Conservation (phyloP, 163 green algal genomes). For the Smithsoniella earleae region DNA sequence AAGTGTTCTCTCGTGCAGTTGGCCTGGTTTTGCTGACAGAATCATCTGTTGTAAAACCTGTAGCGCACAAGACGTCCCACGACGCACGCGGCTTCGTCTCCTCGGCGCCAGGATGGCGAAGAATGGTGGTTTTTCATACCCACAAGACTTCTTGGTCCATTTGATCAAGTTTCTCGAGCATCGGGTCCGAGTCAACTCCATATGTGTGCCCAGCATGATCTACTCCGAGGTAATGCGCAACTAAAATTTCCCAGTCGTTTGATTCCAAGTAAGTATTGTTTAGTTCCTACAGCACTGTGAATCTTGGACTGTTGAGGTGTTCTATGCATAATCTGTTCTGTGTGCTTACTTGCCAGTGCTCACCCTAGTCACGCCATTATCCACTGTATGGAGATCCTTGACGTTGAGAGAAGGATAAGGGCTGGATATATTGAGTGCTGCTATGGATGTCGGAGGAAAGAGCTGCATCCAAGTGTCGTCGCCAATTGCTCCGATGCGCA, state of each 20-base stretch:
- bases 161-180: constrained; percentile 69
- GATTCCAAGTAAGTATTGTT: too few species aligned
- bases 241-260: constrained; percentile 72
- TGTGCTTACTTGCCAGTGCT: too few species aligned
- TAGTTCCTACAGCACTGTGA: too few species aligned
- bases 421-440: constrained; percentile 35
- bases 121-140: too few species aligned
- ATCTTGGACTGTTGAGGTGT: too few species aligned
- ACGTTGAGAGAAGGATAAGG: constrained; percentile 88
- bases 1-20: constrained; percentile 56
- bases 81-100: too few species aligned
- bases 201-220: constrained; percentile 87
- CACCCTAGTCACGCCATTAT: constrained; percentile 57
- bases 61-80: too few species aligned
- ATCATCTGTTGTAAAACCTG: constrained; percentile 47
- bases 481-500: constrained; percentile 57
- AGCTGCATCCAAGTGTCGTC: constrained; percentile 89
- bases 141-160: constrained; percentile 60
- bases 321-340: too few species aligned
- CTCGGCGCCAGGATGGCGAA: too few species aligned
- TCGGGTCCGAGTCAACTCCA: constrained; percentile 49
- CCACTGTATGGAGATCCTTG: constrained; percentile 85
- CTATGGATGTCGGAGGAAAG: constrained; percentile 51
- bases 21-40: constrained; percentile 36
- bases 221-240: constrained; percentile 87